Evolutionary conservation across 306 rosid species (phyloP).

Genomic region (Gynostemma pentaphyllum): DNA sequence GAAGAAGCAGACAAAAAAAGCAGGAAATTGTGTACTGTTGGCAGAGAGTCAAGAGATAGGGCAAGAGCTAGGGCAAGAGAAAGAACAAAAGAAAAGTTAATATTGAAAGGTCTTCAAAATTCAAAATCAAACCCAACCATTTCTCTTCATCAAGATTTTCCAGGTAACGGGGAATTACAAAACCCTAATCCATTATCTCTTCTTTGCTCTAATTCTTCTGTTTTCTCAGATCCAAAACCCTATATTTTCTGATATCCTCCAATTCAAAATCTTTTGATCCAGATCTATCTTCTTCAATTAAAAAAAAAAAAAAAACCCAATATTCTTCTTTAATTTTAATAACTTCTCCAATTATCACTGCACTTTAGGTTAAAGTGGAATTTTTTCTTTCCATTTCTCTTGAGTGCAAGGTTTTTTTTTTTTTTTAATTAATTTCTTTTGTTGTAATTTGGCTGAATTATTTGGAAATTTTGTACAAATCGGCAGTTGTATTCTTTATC

Average conservation of each 20-base stretch:
- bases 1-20: neutral
- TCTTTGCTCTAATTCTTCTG: no score
- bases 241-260: no score
- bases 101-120: neutral
- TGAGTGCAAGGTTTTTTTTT: neutral
- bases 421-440: neutral
- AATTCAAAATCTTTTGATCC: neutral
- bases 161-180: neutral
- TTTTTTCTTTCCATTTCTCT: neutral
- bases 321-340: neutral
- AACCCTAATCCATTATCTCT: neutral
- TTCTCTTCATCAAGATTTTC: neutral
- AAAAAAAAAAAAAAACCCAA: no score
- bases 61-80: slow-evolving; percentile 50
- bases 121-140: neutral
- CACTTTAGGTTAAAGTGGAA: neutral
- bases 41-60: slow-evolving; percentile 33
- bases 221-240: no score
- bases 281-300: slow-evolving; percentile 5
- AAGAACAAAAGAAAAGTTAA: slow-evolving; percentile 29
- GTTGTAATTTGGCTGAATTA: neutral
- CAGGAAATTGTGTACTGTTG: slow-evolving; percentile 10
- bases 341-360: neutral
- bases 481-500: slow-evolving; percentile 1
- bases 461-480: neutral